Conservation (phyloP, 1,284 basidiomycete genomes). For the Tausonia pullulans region DNA sequence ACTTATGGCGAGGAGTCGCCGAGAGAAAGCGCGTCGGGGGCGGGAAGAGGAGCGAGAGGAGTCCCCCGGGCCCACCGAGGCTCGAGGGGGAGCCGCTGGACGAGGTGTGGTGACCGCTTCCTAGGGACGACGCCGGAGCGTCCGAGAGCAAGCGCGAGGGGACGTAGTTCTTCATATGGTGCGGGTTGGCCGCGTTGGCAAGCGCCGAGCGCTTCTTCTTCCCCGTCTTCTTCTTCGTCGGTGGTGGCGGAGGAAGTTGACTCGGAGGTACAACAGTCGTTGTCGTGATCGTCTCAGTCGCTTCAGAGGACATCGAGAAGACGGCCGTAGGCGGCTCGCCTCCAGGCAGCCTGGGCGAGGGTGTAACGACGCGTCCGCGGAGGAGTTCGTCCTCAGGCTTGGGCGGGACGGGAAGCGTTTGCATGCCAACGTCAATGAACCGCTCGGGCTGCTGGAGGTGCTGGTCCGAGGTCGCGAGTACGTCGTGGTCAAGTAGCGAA, state of each 20-base stretch:
- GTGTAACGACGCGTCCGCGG: not conserved
- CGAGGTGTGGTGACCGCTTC: slow-evolving; percentile 3
- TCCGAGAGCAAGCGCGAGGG: slow-evolving; percentile 27
- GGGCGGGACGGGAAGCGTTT: not conserved
- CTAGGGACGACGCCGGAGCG: slow-evolving; percentile 25
- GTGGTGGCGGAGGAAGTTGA: slow-evolving; percentile 1
- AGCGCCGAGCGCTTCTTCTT: slow-evolving; percentile 79
- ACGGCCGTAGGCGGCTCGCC: not conserved
- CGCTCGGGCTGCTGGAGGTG: not conserved
- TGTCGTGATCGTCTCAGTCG: slow-evolving; percentile 2
- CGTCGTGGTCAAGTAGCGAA: too few relatives aligned
- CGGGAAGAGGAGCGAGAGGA: slow-evolving; percentile 29
- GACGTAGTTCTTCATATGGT: slow-evolving; percentile 64
- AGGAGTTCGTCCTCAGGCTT: not conserved
- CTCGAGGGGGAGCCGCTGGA: too few relatives aligned
- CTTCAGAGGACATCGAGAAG: slow-evolving; percentile 13
- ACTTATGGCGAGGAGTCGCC: slow-evolving; percentile 16
- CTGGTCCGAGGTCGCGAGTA: too few relatives aligned
- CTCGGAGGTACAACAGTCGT: slow-evolving; percentile 1
- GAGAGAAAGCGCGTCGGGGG: slow-evolving; percentile 30
- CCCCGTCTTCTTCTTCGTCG: slow-evolving; percentile 44
- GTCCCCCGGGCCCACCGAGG: too few relatives aligned
- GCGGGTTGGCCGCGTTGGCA: slow-evolving; percentile 78
- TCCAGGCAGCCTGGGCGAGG: not conserved
- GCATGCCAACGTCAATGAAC: not conserved